These are phyloP conservation scores for Podaxis carcinomalis DNA, from an alignment of 768 basidiomycete genomes.

Conservation along the genomic window DNA sequence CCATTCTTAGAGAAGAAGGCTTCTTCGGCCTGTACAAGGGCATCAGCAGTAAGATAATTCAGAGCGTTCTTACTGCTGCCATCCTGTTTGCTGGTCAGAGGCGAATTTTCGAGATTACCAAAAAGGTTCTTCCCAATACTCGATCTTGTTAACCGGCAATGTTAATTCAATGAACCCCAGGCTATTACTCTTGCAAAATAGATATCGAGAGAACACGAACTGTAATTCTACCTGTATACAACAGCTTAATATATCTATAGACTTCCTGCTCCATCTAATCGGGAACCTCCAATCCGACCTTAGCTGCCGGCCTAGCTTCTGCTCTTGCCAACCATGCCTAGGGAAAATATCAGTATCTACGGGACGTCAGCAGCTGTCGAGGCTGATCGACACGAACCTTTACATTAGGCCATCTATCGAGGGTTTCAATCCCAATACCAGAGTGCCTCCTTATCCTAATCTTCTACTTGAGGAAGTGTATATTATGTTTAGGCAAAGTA, in stretches of 20 bases:
- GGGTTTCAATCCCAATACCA: conserved; percentile 45
- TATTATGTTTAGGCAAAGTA: background rate
- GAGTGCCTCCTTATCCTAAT: conserved; percentile 36
- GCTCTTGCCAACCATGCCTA: background rate
- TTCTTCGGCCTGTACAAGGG: conserved; percentile 85
- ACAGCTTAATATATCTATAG: background rate
- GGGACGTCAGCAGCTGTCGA: no score
- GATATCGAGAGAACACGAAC: background rate
- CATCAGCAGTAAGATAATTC: conserved; percentile 80
- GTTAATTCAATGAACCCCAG: background rate
- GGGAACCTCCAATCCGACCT: background rate
- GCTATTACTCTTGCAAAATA: conserved; percentile 11
- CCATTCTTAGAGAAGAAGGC: conserved; percentile 77
- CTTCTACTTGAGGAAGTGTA: background rate
- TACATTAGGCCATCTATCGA: conserved; percentile 62
- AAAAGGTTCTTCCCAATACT: conserved; percentile 29
- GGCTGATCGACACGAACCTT: conserved; percentile 24
- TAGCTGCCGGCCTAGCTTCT: background rate
- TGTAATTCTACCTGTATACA: background rate
- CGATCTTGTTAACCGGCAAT: no score
- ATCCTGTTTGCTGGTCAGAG: conserved; percentile 90
- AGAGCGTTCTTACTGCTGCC: conserved; percentile 90
- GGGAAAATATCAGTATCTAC: background rate
- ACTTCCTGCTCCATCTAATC: background rate
- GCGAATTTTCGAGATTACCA: conserved; percentile 73